Percentiles rank a stretch among this genome's conserved stretches.
Evolutionary conservation across 805 yeast species (phyloP).

Genomic region (Candida montana): DNA sequence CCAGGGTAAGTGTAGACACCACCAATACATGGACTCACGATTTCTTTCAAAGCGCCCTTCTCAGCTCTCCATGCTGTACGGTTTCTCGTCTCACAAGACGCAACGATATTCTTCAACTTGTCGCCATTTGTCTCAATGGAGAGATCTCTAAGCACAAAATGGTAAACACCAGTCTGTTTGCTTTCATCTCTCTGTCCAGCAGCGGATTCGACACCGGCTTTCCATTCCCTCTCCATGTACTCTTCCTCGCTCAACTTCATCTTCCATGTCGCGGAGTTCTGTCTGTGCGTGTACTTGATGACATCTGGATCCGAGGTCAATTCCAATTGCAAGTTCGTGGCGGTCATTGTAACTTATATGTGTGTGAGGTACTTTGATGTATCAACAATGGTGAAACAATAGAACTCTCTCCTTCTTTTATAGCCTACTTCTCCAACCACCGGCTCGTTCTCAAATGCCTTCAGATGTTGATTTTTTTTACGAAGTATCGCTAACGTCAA

Average conservation of each 20-base stretch:
- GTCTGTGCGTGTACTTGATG: conserved; percentile 31
- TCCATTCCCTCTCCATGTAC: conserved; percentile 33
- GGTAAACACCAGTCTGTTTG: conserved; percentile 28
- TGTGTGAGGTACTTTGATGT: neutral
- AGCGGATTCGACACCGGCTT: conserved; percentile 25
- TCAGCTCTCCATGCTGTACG: conserved; percentile 29
- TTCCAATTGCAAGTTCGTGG: conserved; percentile 9
- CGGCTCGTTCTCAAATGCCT: conserved; percentile 3
- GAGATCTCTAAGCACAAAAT: conserved; percentile 30
- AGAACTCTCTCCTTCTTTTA: neutral
- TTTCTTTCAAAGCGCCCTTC: conserved; percentile 24
- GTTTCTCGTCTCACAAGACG: conserved; percentile 37
- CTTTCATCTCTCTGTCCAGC: conserved; percentile 20
- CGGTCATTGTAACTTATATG: conserved; percentile 5
- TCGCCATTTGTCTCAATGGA: conserved; percentile 17
- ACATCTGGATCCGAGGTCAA: conserved; percentile 27
- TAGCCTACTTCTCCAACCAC: neutral
- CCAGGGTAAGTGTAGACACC: conserved; percentile 50
- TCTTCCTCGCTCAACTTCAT: conserved; percentile 28
- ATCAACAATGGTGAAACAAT: too few species aligned
- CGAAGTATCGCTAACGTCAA: conserved; percentile 8
- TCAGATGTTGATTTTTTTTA: conserved; percentile 4
- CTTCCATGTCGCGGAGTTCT: conserved; percentile 32
- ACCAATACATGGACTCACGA: conserved; percentile 43
- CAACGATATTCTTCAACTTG: conserved; percentile 31